Percentiles rank a stretch among this genome's conserved stretches.
Evolutionary conservation across 2,329 filamentous ascomycete species (phyloP).

Genomic region (Alternaria panax): DNA sequence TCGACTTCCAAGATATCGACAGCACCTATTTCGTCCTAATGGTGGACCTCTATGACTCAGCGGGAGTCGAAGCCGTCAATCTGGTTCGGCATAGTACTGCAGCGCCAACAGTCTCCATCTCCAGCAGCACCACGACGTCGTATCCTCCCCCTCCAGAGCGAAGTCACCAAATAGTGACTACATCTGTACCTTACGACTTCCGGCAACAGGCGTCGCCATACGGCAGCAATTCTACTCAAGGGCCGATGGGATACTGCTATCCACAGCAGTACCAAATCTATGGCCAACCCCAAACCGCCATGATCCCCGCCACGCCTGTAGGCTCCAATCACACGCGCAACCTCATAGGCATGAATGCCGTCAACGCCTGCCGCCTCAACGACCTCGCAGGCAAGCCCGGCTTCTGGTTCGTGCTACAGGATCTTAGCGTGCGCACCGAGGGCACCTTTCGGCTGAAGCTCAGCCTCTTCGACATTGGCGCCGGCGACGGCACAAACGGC

Average conservation of each 20-base stretch:
- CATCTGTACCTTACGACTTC: conserved; percentile 48
- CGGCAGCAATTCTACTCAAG: not conserved
- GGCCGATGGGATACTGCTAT: not conserved
- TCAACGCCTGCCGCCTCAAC: conserved; percentile 83
- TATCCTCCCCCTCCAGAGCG: conserved; percentile 59
- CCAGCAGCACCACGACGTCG: conserved; percentile 78
- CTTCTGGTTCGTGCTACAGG: conserved; percentile 96
- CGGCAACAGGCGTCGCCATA: conserved; percentile 38
- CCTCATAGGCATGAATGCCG: conserved; percentile 88
- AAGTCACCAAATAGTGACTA: not conserved
- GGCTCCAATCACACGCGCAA: conserved; percentile 84
- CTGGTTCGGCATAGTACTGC: conserved; percentile 70
- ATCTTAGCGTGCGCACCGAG: conserved; percentile 92
- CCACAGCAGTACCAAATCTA: not conserved
- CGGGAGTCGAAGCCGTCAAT: conserved; percentile 69
- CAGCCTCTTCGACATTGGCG: conserved; percentile 85
- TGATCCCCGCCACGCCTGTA: conserved; percentile 44
- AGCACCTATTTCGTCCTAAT: conserved; percentile 72
- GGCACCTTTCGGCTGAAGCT: conserved; percentile 81
- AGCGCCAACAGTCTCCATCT: conserved; percentile 74
- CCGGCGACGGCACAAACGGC: conserved; percentile 54
- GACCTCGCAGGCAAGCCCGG: conserved; percentile 83
- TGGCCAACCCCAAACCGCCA: not conserved
- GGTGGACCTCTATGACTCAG: conserved; percentile 72
- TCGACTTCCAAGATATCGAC: conserved; percentile 79